Base-by-base conservation (phyloP, 2,329 filamentous ascomycete genomes). In the Xylariales sp. region DNA sequence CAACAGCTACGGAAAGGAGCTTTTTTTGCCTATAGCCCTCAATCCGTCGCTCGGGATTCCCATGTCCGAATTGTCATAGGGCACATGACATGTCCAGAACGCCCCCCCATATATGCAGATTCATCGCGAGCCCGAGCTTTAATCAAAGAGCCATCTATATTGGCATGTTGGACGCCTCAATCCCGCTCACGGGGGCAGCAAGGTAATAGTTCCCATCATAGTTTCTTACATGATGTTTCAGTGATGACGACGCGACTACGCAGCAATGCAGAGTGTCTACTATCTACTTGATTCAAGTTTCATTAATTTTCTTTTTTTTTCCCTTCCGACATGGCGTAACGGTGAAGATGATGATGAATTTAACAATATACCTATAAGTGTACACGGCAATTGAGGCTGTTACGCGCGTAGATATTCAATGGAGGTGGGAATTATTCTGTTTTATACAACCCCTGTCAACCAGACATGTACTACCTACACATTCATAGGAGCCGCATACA, bases 401-500 rank as follows among this genome's bases (percentile, higher is more conserved):
- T 59, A 64, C 39, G 46, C 14, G 39, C 23, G 54, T 39, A 32
- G 49, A n/a, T 9, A 48, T 32, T 5, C 53, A 16, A 18, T 16
- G n/a, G 9, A 16, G 28, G 10, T 52, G 14, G 36, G 39, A 59
- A 6, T 43, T 16, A 6, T 39, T 10, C n/a, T 56, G 30, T 34
- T 58, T 53, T 50, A 58, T 52, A 58, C n/a, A 39, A 57, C 48
- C 62, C 62, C 39, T 64, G 39, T 53, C 48, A 10, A 45, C 14
- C 8, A 8, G n/a, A 30, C 39, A 53, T 43, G 54, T 18, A 36
- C 14, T 18, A 36, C 36, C 23, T 56, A 23, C 43, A 48, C 55
- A 7, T 23, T 23, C 23, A 23, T 36, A n/a, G 14, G 3, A 18
- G 9, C 28, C 14, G 39, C 10, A 32, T 30, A 45, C 14, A 49